Evolutionary conservation across 768 basidiomycete genomes (phyloP).

Genomic region (Trametes maxima): DNA sequence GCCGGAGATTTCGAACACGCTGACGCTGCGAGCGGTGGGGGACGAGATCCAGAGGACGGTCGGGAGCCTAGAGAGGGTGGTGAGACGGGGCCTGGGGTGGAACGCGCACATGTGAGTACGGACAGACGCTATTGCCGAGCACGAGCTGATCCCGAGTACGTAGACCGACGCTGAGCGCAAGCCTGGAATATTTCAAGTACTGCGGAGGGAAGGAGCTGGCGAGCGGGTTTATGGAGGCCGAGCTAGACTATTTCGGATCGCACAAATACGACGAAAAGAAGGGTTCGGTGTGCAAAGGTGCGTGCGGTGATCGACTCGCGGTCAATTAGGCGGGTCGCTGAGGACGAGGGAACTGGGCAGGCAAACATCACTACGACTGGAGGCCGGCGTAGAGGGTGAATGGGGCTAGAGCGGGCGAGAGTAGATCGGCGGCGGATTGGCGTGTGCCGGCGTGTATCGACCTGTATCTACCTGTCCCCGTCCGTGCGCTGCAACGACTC

Average conservation of each 20-base stretch:
- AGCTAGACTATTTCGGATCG: constrained; percentile 29
- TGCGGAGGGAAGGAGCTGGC: constrained; percentile 25
- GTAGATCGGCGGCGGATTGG: background rate
- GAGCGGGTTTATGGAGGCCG: constrained; percentile 27
- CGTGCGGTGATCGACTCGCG: background rate
- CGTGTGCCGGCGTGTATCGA: too few relatives aligned
- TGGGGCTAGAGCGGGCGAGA: constrained; percentile 19
- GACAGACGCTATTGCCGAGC: background rate
- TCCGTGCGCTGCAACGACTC: too few relatives aligned
- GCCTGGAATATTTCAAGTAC: constrained; percentile 31
- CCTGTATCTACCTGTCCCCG: too few relatives aligned
- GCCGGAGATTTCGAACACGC: constrained; percentile 15
- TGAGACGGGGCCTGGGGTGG: constrained; percentile 19
- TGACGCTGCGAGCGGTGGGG: constrained; percentile 17
- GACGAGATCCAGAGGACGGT: constrained; percentile 22
- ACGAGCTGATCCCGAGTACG: background rate
- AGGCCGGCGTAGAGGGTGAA: constrained; percentile 22
- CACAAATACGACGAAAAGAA: constrained; percentile 27
- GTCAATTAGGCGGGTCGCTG: background rate
- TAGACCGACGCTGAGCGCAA: constrained; percentile 27
- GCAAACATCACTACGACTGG: constrained; percentile 29
- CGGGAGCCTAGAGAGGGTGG: constrained; percentile 14
- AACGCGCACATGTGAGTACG: constrained; percentile 24
- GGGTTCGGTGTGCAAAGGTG: constrained; percentile 27
- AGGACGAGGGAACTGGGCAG: constrained; percentile 4